phyloP scores from a whole-genome alignment of 352 stramenopile genomes.

The Phytopythium sindhum region DNA sequence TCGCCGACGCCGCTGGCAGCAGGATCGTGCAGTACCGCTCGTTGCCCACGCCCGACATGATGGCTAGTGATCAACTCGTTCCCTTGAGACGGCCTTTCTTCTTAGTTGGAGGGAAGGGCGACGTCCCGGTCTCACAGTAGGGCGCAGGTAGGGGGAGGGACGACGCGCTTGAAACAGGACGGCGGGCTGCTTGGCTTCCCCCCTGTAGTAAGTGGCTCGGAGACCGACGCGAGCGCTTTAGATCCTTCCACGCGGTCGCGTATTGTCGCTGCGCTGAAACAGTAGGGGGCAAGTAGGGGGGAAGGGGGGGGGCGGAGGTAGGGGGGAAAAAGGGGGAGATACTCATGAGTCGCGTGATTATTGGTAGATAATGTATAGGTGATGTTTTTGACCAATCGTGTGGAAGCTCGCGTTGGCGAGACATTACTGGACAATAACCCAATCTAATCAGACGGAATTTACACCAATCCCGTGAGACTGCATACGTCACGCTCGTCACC shows the following conservation, averaged over 20 bases:
- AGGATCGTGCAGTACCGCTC: slow-evolving; percentile 87
- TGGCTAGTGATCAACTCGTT: neutral
- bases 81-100: neutral
- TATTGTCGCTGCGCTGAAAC: slow-evolving; percentile 1
- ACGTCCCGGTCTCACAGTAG: neutral
- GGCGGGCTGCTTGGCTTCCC: neutral
- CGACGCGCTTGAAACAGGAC: neutral
- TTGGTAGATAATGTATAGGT: neutral
- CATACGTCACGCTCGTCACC: slow-evolving; percentile 3
- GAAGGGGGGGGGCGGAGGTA: too few species aligned
- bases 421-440: neutral
- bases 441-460: neutral
- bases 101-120: neutral
- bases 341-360: neutral
- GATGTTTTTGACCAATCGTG: neutral
- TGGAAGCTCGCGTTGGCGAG: neutral
- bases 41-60: slow-evolving; percentile 70
- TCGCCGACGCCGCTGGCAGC: slow-evolving; percentile 51
- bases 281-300: neutral
- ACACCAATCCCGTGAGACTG: neutral
- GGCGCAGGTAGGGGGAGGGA: neutral
- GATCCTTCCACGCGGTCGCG: slow-evolving; percentile 24
- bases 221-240: neutral
- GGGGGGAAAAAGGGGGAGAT: slow-evolving; percentile 1
- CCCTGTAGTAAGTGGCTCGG: neutral